Percentiles rank a stretch among this genome's conserved stretches.
phyloP scores from a whole-genome alignment of 306 rosid species.

The Vicia villosa region DNA sequence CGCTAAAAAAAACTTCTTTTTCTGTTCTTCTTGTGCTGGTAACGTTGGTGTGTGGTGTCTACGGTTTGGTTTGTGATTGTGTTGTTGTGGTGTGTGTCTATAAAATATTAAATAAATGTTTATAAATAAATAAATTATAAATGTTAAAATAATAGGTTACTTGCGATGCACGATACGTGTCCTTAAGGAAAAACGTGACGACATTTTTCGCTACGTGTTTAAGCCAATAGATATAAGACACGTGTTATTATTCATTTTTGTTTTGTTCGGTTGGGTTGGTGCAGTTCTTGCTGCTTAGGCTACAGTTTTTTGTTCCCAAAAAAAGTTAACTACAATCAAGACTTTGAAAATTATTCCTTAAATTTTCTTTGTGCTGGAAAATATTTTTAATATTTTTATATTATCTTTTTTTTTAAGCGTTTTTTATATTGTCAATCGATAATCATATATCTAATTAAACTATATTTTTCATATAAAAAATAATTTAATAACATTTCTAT shows the following conservation, averaged over 20 bases:
- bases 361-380: no score
- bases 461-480: no score
- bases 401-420: no score
- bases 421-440: no score
- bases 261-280: not conserved
- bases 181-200: not conserved
- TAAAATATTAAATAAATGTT: not conserved
- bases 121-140: not conserved
- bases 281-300: conserved; percentile 8
- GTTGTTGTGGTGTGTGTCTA: not conserved
- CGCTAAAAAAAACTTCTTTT: conserved; percentile 18
- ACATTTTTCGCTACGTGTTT: conserved; percentile 31
- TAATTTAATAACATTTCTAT: no score
- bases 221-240: not conserved
- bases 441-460: no score
- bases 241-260: not conserved
- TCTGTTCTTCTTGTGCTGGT: not conserved
- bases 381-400: no score
- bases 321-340: not conserved
- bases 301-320: not conserved
- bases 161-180: conserved; percentile 35
- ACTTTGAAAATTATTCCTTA: not conserved
- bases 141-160: conserved; percentile 4
- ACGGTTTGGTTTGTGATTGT: no score
- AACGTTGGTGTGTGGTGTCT: no score